phyloP scores from a whole-genome alignment of 176 grass and related monocot species.

The Avena atlantica region DNA sequence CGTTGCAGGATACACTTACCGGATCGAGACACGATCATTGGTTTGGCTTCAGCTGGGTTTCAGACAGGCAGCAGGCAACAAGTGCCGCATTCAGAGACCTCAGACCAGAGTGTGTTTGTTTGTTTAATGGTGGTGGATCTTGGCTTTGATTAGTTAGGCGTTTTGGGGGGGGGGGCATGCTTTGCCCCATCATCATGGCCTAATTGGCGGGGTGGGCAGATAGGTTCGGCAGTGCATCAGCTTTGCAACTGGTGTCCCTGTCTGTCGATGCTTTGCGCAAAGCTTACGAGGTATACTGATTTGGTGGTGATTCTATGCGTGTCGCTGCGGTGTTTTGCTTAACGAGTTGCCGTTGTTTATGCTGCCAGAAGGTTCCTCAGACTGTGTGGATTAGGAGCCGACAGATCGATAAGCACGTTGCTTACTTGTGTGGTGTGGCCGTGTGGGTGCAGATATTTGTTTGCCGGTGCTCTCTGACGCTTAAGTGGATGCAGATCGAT shows the following conservation, averaged over 20 bases:
- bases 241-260: conserved; percentile 37
- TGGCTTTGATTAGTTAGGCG: conserved; percentile 24
- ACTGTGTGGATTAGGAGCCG: not conserved
- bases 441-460: not conserved
- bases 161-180: conserved; percentile 33
- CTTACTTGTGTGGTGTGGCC: not conserved
- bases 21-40: not conserved
- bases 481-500: not conserved
- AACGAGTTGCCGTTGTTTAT: not conserved
- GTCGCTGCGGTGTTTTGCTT: not conserved
- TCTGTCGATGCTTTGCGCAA: conserved; percentile 11
- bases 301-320: not conserved
- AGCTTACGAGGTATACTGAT: not conserved
- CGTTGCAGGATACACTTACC: conserved; percentile 4
- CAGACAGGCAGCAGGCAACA: not conserved
- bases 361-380: conserved; percentile 7
- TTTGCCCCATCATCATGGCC: conserved; percentile 26
- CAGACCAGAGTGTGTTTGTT: not conserved
- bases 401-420: not conserved
- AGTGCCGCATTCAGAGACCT: not conserved
- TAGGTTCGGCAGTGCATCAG: conserved; percentile 6
- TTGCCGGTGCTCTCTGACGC: not conserved
- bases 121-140: conserved; percentile 39
- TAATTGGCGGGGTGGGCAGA: conserved; percentile 31
- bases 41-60: conserved; percentile 8